These are phyloP conservation scores for Dalbergia cochinchinensis DNA, from an alignment of 306 rosid species.

Conservation along the genomic window DNA sequence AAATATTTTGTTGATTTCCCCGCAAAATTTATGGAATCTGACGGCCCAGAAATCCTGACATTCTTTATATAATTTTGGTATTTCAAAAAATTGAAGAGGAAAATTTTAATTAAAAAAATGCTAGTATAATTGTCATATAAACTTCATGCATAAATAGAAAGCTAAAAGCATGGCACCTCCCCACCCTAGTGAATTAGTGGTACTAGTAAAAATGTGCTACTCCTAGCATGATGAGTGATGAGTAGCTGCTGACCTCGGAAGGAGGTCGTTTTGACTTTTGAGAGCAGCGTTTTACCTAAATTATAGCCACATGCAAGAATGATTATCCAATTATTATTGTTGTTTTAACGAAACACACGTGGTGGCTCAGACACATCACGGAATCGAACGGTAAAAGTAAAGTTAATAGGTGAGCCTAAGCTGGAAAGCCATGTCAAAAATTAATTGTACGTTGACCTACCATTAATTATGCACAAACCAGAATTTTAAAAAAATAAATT, in stretches of 20 bases:
- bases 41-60: neutral
- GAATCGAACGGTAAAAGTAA: constrained; percentile 37
- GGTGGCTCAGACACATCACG: constrained; percentile 40
- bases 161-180: neutral
- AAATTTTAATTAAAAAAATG: neutral
- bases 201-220: constrained; percentile 1
- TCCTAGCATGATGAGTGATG: neutral
- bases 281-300: constrained; percentile 26
- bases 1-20: neutral
- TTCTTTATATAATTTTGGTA: neutral
- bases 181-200: neutral
- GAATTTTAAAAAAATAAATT: neutral
- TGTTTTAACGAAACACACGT: constrained; percentile 49
- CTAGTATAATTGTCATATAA: neutral
- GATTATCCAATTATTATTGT: constrained; percentile 41
- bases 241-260: constrained; percentile 10
- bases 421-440: constrained; percentile 32
- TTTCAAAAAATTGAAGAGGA: neutral
- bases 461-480: neutral
- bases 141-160: neutral
- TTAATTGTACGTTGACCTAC: constrained; percentile 43
- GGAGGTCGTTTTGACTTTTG: constrained; percentile 48
- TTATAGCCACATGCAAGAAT: constrained; percentile 43
- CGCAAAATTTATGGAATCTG: neutral
- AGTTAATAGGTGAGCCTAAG: constrained; percentile 2